A percentile compares a stretch with the other conserved stretches of the same genome.
phyloP scores from a whole-genome alignment of 805 yeast genomes.

The Ogataea populi-albae region DNA sequence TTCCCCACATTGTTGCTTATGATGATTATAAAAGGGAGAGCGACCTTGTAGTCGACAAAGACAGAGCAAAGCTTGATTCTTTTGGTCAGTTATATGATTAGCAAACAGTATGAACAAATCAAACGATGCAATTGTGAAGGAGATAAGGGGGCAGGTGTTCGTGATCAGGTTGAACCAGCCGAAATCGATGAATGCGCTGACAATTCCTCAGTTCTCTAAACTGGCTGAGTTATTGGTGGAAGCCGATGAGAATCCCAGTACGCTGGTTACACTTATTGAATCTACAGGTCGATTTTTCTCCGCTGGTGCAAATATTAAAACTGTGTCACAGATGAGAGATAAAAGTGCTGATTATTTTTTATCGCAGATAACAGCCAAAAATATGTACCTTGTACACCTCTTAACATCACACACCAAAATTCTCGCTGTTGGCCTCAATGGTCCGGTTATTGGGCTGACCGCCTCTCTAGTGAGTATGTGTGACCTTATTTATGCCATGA shows the following conservation, averaged over 20 bases:
- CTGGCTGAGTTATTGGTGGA: conserved; percentile 56
- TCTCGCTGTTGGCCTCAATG: conserved; percentile 72
- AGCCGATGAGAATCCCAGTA: conserved; percentile 61
- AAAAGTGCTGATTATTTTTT: conserved; percentile 20
- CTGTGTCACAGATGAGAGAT: conserved; percentile 29
- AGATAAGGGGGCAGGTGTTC: conserved; percentile 23
- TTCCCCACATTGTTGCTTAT: conserved; percentile 1
- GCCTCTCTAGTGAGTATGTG: conserved; percentile 72
- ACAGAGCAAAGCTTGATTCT: background rate
- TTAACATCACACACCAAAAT: conserved; percentile 71
- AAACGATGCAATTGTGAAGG: conserved; percentile 12
- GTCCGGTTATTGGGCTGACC: conserved; percentile 80
- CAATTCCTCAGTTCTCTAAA: conserved; percentile 58
- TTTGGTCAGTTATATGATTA: no score
- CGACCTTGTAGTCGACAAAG: conserved; percentile 2
- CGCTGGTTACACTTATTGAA: conserved; percentile 63
- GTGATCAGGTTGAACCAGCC: conserved; percentile 69
- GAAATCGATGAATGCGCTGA: conserved; percentile 59
- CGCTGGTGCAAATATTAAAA: conserved; percentile 75
- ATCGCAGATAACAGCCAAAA: conserved; percentile 51
- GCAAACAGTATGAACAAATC: no score
- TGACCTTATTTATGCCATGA: conserved; percentile 71
- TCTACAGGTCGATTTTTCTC: conserved; percentile 75
- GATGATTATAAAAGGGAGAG: conserved; percentile 1
- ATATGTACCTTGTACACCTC: conserved; percentile 63